Percentiles rank a stretch among this genome's conserved stretches.
phyloP scores from a whole-genome alignment of 176 grass and related monocot species.

The Poa annua region DNA sequence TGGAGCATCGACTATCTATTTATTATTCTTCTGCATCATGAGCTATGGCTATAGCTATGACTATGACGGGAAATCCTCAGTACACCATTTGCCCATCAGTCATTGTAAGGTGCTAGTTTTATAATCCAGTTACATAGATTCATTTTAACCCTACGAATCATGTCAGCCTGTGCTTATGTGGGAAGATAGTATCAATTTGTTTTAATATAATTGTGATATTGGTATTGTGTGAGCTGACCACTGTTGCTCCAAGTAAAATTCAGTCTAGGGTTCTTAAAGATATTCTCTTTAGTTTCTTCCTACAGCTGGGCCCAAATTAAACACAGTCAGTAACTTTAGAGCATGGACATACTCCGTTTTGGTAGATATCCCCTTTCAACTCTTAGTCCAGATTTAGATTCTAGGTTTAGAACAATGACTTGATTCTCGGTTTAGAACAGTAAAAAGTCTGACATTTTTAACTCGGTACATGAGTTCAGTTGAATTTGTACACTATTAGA shows the following conservation, averaged over 20 bases:
- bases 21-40: not conserved
- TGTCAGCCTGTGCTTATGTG: constrained; percentile 19
- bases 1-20: not conserved
- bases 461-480: not conserved
- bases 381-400: constrained; percentile 11
- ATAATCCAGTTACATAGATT: constrained; percentile 1
- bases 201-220: too few relatives aligned
- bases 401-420: not conserved
- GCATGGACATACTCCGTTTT: not conserved
- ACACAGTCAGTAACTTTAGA: constrained; percentile 21
- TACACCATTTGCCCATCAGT: not conserved
- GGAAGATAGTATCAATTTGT: constrained; percentile 9
- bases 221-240: too few relatives aligned
- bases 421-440: constrained; percentile 7
- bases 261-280: too few relatives aligned
- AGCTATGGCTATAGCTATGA: not conserved
- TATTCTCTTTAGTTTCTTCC: not conserved
- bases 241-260: too few relatives aligned
- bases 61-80: not conserved
- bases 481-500: not conserved
- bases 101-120: not conserved
- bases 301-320: constrained; percentile 8
- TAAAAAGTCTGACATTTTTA: not conserved
- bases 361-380: not conserved
- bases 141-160: not conserved